phyloP scores from a whole-genome alignment of 2,329 filamentous ascomycete genomes.

The Phaeosphaeria sp. region DNA sequence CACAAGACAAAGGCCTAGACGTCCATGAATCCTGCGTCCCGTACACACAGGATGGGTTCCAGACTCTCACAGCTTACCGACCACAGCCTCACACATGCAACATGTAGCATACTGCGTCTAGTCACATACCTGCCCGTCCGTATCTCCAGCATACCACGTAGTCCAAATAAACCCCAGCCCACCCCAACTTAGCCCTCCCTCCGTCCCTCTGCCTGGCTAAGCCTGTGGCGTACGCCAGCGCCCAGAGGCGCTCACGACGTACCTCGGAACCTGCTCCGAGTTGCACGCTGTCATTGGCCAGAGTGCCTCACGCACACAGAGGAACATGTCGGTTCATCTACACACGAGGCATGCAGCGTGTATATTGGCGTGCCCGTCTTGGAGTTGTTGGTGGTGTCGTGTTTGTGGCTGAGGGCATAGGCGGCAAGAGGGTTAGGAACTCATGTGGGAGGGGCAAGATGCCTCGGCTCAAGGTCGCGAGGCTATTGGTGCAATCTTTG shows the following conservation, averaged over 20 bases:
- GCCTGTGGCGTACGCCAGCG: neutral
- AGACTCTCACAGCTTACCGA: neutral
- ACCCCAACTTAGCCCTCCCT: neutral
- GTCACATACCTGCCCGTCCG: too few species aligned
- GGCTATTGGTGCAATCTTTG: neutral
- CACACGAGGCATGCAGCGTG: neutral
- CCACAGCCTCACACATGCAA: too few species aligned
- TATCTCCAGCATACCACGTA: neutral
- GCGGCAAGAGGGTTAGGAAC: neutral
- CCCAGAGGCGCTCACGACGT: neutral
- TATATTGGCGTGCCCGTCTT: too few species aligned
- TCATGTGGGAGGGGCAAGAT: neutral
- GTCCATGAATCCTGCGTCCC: too few species aligned
- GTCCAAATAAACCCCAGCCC: neutral
- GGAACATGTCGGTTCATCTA: neutral
- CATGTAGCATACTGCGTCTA: too few species aligned
- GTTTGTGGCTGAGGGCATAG: neutral
- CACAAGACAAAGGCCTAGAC: too few species aligned
- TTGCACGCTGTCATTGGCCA: slow-evolving; percentile 4
- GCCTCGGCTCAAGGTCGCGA: neutral
- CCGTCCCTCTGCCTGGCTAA: neutral
- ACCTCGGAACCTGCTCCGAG: slow-evolving; percentile 13
- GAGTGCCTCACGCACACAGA: neutral
- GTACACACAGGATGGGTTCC: too few species aligned
- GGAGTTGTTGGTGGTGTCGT: slow-evolving; percentile 2